Evolutionary conservation across 306 rosid species (phyloP), one percentile per base, ranked within the genome.

Genomic region (Sindora glabra): DNA sequence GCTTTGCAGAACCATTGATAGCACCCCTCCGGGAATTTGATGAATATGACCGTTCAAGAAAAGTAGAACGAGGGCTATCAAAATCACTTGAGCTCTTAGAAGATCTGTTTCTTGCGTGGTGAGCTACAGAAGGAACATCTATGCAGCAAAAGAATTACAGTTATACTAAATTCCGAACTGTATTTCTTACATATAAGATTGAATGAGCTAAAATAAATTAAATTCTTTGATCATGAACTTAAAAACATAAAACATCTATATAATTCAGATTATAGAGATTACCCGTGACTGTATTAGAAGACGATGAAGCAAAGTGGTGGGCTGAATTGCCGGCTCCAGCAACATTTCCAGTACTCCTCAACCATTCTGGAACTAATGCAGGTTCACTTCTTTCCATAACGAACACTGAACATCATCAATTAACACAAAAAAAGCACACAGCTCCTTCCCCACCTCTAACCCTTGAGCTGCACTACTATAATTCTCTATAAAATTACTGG

Each of bases 321-420:
- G 84, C 69, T 73, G 97, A 86, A 89, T 64, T 83, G 79, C 95
- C 85, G 68, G 81, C 81, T 73, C 90, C 97, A 38, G 95, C 68
- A 70, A 78, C 87, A 78, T 81, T 75, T 79, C 97, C 99, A 59
- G 95, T 51, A 77, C 69, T 80, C 82, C 95, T 89, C 90, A 94
- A 79, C 99, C 99, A 94, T 89, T 94, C 84, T 74, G 99, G 99
- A 77, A 77, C 95, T 82, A 94, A 86, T 15, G 99, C 37, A 53
- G 96, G 95, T 82, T 94, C 97, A 94, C 99, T 86, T 89, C 81
- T 89, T 75, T 80, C 97, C 99, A 94, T 94, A 78, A 75, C 83
- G 87, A 94, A 76, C 79, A 77, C 80, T 86, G 95, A 86, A 82
- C 96, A 89, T 86, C 73, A 86, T 89, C 77, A 84, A 68, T 39